Conservation (phyloP, 139 green algal genomes). For the Chlamydomonas schloesseri region DNA sequence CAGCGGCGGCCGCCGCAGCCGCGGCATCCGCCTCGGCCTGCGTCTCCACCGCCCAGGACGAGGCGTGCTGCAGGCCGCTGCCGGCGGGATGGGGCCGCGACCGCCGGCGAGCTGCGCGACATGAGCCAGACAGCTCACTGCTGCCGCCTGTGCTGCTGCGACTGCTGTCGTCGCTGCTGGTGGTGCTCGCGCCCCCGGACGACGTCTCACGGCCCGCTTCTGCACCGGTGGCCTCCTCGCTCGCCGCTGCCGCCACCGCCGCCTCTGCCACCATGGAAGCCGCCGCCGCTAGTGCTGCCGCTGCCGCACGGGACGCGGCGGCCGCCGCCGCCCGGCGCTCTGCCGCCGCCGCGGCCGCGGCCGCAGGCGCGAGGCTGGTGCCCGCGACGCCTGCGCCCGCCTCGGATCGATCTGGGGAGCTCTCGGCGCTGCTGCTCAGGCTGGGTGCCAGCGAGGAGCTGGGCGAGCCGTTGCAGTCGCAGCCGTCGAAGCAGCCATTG, state of each 20-base stretch:
- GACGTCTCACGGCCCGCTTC: neutral
- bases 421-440: neutral
- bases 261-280: neutral
- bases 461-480: constrained; percentile 22
- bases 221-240: no score
- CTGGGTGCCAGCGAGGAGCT: neutral
- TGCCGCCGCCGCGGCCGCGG: neutral
- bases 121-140: neutral
- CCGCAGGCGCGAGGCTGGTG: neutral
- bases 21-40: neutral
- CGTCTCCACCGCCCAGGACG: neutral
- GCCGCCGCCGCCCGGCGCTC: neutral
- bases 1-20: neutral
- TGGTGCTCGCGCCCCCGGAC: neutral
- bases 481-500: constrained; percentile 31
- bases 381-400: neutral
- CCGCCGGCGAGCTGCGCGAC: no score
- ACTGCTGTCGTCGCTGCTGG: neutral
- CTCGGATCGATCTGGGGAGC: neutral
- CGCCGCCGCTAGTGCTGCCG: neutral
- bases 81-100: no score
- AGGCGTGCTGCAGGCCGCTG: no score
- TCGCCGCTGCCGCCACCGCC: no score
- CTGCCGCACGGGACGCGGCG: no score
- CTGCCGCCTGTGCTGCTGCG: neutral